Evolutionary conservation across 192 early-diverging fungal genomes (phyloP).

Genomic region (Rhizophlyctis rosea): DNA sequence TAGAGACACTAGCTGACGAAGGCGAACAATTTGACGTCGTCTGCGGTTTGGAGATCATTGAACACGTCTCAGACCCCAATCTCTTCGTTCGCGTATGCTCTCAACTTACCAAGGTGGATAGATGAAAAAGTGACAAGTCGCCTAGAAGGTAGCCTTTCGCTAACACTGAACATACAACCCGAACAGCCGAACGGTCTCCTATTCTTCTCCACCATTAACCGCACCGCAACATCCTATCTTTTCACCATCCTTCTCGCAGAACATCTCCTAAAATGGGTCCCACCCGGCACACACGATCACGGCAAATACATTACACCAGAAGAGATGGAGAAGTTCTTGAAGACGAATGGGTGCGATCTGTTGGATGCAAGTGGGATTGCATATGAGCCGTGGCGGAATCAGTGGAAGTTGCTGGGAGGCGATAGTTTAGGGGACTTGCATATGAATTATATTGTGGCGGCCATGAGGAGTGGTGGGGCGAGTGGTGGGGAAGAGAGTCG

Average conservation of each 20-base stretch:
- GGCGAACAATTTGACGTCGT: conserved; percentile 72
- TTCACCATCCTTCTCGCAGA: conserved; percentile 83
- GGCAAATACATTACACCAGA: conserved; percentile 78
- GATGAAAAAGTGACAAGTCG: conserved; percentile 9
- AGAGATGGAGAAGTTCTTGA: conserved; percentile 52
- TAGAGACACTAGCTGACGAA: conserved; percentile 60
- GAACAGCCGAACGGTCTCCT: conserved; percentile 65
- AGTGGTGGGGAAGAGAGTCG: too few relatives aligned
- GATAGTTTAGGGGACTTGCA: conserved; percentile 28
- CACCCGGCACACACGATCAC: conserved; percentile 81
- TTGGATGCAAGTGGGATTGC: conserved; percentile 36
- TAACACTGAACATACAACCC: too few relatives aligned
- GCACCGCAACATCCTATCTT: conserved; percentile 69
- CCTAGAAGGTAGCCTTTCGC: too few relatives aligned
- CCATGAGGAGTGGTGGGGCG: conserved; percentile 18
- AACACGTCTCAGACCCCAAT: conserved; percentile 78
- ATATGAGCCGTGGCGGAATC: conserved; percentile 25
- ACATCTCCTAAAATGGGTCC: conserved; percentile 72
- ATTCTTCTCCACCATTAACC: conserved; percentile 90
- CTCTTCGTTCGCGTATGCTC: conserved; percentile 68
- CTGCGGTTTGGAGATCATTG: conserved; percentile 85
- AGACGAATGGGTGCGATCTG: conserved; percentile 17
- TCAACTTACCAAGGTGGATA: conserved; percentile 65
- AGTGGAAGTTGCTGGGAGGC: conserved; percentile 23
- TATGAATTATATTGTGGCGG: conserved; percentile 41